Conservation (phyloP, 1,284 basidiomycete species). For the Marasmius oreades region DNA sequence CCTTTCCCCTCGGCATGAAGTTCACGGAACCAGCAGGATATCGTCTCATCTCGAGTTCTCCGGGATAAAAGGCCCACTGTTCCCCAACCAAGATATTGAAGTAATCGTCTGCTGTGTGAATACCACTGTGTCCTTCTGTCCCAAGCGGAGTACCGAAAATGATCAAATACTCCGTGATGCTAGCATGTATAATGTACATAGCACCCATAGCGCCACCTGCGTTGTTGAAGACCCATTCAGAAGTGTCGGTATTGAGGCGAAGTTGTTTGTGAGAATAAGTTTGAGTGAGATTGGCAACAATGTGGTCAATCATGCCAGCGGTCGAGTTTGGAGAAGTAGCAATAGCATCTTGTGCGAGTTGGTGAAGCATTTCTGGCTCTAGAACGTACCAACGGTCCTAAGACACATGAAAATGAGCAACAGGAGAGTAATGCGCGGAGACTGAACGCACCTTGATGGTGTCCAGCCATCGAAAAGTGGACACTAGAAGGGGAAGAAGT, state of each 20-base stretch:
- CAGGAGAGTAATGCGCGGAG: neutral
- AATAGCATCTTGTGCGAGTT: conserved; percentile 71
- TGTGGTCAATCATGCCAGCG: conserved; percentile 69
- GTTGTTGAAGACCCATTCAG: conserved; percentile 97
- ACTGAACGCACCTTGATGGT: conserved; percentile 47
- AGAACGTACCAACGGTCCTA: conserved; percentile 70
- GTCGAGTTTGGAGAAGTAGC: conserved; percentile 58
- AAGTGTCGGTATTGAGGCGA: conserved; percentile 57
- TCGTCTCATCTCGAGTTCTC: conserved; percentile 77
- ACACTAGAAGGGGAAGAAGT: conserved; percentile 37
- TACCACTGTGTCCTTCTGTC: conserved; percentile 92
- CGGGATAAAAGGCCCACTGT: conserved; percentile 88
- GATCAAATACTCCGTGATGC: conserved; percentile 90
- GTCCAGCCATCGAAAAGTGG: conserved; percentile 49
- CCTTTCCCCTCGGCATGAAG: conserved; percentile 75
- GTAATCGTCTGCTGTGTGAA: conserved; percentile 97
- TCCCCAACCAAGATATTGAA: conserved; percentile 94
- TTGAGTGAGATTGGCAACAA: conserved; percentile 69
- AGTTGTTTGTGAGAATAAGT: conserved; percentile 59
- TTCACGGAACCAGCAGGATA: conserved; percentile 87
- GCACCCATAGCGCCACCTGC: conserved; percentile 98
- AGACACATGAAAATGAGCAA: neutral
- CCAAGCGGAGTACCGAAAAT: conserved; percentile 96
- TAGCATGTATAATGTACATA: conserved; percentile 97
- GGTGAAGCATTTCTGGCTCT: conserved; percentile 61